Base-by-base conservation (phyloP, 2,329 filamentous ascomycete genomes). In the Fusarium mangiferae region DNA sequence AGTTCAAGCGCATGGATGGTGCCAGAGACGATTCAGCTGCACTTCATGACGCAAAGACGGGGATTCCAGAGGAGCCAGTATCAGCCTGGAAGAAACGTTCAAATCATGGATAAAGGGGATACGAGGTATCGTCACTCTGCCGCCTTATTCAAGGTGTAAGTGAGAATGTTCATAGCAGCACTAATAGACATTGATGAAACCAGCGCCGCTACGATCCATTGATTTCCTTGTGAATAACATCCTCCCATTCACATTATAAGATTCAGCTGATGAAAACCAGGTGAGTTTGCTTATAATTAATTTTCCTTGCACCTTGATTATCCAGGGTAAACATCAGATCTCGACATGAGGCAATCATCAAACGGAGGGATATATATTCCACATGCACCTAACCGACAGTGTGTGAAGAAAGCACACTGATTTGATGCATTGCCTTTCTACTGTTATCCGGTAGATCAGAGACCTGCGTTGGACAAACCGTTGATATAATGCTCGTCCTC, bases 201-300 rank as follows among this genome's bases (percentile, higher is more conserved):
- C 30, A 52, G 30, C 3, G 36, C 7, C n/a, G 6, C 1, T 26
- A 20, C 13, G 5, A 36, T 11, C 9, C 18, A 26, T 20, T 18
- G 3, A 20, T 26, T 20, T 15, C 7, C 20, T 22, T 36, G 9
- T 52, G 12, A 8, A 26, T 4, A 3, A 3, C 2, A 4, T 15
- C 14, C 3, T n/a, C 3, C n/a, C 3, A 8, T 22, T 22, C 7
- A 11, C 3, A 26, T 36, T 36, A 6, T 26, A 22, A 26, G 7
- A 36, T 52, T 22, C 49, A 36, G n/a, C n/a, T 52, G 22, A 10
- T 22, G 7, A 22, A 52, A 22, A 18, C 6, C 33, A 3, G 15
- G 7, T 12, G 14, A 22, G 7, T 12, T 17, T 38, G 5, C 10
- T 13, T 26, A 7, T 13, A 38, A 13, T 22, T 22, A 38, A 13